Conservation (phyloP, 2,329 filamentous ascomycete genomes). For the Gremmenia infestans region DNA sequence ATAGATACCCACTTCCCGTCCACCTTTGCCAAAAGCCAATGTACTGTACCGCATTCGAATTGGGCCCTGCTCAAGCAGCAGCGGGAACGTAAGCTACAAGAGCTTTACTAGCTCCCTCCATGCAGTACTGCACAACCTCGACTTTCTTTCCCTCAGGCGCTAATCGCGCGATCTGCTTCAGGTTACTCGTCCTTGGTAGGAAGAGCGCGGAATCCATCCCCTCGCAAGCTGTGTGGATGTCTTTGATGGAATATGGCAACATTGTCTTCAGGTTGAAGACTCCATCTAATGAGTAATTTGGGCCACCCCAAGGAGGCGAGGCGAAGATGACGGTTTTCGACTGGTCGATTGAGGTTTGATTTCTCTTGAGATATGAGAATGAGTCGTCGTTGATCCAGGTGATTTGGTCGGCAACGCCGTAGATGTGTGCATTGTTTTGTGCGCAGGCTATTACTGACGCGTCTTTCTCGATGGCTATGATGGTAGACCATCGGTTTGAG, state of each 20-base stretch:
- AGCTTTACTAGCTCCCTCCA: conserved; percentile 83
- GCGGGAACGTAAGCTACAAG: conserved; percentile 57
- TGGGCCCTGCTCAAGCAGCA: neutral
- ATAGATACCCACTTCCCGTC: neutral
- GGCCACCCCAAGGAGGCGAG: conserved; percentile 71
- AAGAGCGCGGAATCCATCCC: conserved; percentile 65
- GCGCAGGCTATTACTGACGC: conserved; percentile 77
- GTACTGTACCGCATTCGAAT: neutral
- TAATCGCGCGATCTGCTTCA: conserved; percentile 68
- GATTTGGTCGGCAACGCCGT: conserved; percentile 73
- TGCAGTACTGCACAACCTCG: conserved; percentile 84
- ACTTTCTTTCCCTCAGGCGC: conserved; percentile 50
- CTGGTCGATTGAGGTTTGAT: conserved; percentile 19
- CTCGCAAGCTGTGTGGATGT: conserved; percentile 59
- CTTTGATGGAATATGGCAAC: conserved; percentile 74
- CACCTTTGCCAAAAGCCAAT: too few relatives aligned
- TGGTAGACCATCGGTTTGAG: conserved; percentile 69
- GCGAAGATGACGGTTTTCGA: conserved; percentile 53
- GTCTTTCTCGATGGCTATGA: conserved; percentile 88
- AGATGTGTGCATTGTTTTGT: conserved; percentile 84
- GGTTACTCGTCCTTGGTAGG: conserved; percentile 77
- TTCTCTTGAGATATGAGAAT: conserved; percentile 44
- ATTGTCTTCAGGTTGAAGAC: conserved; percentile 82
- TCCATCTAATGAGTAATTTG: conserved; percentile 56
- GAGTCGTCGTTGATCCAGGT: conserved; percentile 85